Conservation (phyloP, 1,284 basidiomycete species). For the Trichosporon coremiiforme region DNA sequence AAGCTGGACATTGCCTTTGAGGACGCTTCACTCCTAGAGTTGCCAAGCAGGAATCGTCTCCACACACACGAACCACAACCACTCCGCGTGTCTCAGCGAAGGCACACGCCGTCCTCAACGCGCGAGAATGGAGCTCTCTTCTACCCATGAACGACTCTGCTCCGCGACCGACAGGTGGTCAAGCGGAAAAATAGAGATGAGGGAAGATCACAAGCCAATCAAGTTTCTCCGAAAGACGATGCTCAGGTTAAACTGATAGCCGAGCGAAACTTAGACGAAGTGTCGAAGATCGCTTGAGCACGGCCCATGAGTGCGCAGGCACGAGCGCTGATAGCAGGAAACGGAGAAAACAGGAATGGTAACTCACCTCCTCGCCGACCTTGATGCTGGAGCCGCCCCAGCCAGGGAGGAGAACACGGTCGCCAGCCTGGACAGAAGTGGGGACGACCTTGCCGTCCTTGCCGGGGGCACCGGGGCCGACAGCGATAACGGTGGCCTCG, state of each 20-base stretch:
- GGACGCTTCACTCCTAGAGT: no score
- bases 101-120: no score
- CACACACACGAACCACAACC: no score
- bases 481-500: constrained; percentile 94
- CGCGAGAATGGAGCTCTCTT: background rate
- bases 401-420: constrained; percentile 88
- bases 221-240: background rate
- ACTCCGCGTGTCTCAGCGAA: no score
- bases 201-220: background rate
- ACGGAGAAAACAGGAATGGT: background rate
- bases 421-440: constrained; percentile 79
- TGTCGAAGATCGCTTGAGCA: background rate
- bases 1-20: no score
- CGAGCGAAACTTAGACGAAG: constrained; percentile 6
- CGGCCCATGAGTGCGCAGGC: background rate
- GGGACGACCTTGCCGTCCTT: constrained; percentile 82
- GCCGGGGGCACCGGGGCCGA: constrained; percentile 87
- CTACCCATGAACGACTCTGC: background rate
- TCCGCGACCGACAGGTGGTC: background rate
- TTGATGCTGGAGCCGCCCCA: constrained; percentile 97
- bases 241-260: constrained; percentile 15
- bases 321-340: constrained; percentile 2
- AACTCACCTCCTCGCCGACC: constrained; percentile 87
- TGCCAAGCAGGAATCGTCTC: no score
- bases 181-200: background rate